These are phyloP conservation scores for Physocladia obscura DNA, from an alignment of 192 early-diverging fungal species.

Conservation along the genomic window DNA sequence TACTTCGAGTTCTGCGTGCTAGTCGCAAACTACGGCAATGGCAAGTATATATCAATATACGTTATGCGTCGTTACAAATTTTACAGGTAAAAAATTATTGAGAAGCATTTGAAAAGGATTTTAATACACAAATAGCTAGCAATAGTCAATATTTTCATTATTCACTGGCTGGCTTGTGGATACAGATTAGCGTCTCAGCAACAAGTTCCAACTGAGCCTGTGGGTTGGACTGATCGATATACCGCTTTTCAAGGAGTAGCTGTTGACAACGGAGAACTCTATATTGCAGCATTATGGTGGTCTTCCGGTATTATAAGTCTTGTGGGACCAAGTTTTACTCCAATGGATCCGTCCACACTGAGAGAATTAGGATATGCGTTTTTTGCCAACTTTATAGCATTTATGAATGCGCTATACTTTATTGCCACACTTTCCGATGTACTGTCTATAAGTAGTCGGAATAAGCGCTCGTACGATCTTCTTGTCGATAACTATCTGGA, in stretches of 20 bases:
- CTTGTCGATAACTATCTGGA: constrained; percentile 52
- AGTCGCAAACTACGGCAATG: constrained; percentile 51
- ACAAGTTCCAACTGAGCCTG: constrained; percentile 33
- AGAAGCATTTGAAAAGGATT: neutral
- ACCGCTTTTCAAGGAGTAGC: neutral
- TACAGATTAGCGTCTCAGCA: constrained; percentile 41
- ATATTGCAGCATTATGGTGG: constrained; percentile 47
- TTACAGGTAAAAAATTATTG: constrained; percentile 39
- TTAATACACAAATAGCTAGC: constrained; percentile 26
- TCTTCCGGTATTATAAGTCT: constrained; percentile 38
- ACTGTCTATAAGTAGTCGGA: constrained; percentile 27
- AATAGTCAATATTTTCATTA: constrained; percentile 43
- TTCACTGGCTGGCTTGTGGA: constrained; percentile 55
- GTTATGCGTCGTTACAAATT: constrained; percentile 45
- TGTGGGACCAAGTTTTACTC: constrained; percentile 27
- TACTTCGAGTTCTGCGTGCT: constrained; percentile 50
- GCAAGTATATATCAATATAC: constrained; percentile 41
- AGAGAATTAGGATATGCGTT: constrained; percentile 43
- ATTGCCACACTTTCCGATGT: constrained; percentile 43
- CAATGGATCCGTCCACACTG: constrained; percentile 29
- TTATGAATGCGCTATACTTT: constrained; percentile 40
- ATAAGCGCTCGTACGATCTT: constrained; percentile 41
- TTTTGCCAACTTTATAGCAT: constrained; percentile 44
- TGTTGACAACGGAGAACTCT: constrained; percentile 26
- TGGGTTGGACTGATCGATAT: constrained; percentile 45